A percentile compares a stretch with the other conserved stretches of the same genome.
These are phyloP conservation scores for Candida jianshihensis DNA, from an alignment of 805 yeast genomes.

Conservation along the genomic window DNA sequence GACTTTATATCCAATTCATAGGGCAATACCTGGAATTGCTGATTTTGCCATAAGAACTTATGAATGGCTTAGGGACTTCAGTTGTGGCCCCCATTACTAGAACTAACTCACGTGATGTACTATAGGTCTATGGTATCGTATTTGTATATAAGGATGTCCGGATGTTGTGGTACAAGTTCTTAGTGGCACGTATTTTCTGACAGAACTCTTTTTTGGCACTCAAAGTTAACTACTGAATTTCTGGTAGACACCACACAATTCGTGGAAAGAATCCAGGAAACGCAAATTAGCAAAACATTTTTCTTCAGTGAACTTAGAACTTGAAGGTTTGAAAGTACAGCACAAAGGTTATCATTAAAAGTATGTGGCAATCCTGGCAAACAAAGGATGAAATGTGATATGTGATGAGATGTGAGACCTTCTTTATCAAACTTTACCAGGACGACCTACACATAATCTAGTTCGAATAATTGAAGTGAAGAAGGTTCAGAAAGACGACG, in stretches of 20 bases:
- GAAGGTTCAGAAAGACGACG: no score
- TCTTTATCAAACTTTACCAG: no score
- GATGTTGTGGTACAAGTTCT: neutral
- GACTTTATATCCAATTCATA: no score
- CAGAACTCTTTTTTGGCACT: neutral
- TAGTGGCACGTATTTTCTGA: neutral
- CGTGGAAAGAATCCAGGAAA: neutral
- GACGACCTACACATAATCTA: no score
- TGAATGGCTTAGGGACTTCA: no score
- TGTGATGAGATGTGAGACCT: neutral
- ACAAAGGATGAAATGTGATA: neutral
- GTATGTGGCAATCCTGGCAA: slow-evolving; percentile 6
- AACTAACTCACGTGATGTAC: neutral
- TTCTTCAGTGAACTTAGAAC: neutral
- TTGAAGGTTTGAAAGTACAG: neutral
- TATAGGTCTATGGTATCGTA: neutral
- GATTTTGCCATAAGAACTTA: no score
- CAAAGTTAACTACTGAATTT: neutral
- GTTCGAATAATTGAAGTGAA: no score
- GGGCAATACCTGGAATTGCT: no score
- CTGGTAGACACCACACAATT: neutral
- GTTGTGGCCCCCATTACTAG: neutral
- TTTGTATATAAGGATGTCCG: neutral
- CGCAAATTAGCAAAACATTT: slow-evolving; percentile 2
- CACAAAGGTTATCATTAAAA: slow-evolving; percentile 3